Conservation (phyloP, 108 stramenopile species). For the Pinguiococcus pyrenoidosus region DNA sequence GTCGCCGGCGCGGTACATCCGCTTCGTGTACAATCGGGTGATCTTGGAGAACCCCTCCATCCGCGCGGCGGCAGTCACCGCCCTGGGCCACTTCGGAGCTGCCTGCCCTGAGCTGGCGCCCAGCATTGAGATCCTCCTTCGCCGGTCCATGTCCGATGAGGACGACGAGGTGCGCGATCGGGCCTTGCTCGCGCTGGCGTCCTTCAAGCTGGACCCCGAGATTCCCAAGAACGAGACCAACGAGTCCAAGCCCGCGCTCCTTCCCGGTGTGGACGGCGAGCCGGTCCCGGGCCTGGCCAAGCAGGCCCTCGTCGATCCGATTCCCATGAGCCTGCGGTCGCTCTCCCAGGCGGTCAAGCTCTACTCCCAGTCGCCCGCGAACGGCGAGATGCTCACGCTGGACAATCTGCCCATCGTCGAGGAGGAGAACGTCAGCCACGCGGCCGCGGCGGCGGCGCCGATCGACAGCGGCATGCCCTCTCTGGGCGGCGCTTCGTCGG, state of each 20-base stretch:
- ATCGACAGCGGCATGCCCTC: too few species aligned
- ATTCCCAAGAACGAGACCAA: constrained; percentile 47
- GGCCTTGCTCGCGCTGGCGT: constrained; percentile 44
- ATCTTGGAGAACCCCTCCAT: constrained; percentile 73
- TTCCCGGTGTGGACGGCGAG: constrained; percentile 38
- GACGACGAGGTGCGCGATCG: constrained; percentile 83
- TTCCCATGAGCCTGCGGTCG: constrained; percentile 58
- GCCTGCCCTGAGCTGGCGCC: constrained; percentile 51
- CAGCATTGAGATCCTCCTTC: constrained; percentile 54
- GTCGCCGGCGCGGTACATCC: constrained; percentile 80
- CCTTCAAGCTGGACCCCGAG: constrained; percentile 45
- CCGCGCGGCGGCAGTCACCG: constrained; percentile 67
- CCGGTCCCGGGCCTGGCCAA: too few species aligned
- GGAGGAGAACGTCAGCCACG: constrained; percentile 31
- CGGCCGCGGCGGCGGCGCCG: too few species aligned
- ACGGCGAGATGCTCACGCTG: constrained; percentile 50
- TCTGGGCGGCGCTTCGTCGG: constrained; percentile 9
- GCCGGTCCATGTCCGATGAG: constrained; percentile 58
- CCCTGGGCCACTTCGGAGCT: constrained; percentile 65
- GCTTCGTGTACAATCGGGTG: constrained; percentile 88
- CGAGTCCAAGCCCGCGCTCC: constrained; percentile 46
- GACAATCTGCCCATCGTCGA: constrained; percentile 58
- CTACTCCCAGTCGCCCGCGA: constrained; percentile 47
- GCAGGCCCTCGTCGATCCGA: constrained; percentile 47
- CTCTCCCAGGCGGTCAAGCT: constrained; percentile 55